phyloP scores from a whole-genome alignment of 1,284 basidiomycete species.

The Apiotrichum montevideense region DNA sequence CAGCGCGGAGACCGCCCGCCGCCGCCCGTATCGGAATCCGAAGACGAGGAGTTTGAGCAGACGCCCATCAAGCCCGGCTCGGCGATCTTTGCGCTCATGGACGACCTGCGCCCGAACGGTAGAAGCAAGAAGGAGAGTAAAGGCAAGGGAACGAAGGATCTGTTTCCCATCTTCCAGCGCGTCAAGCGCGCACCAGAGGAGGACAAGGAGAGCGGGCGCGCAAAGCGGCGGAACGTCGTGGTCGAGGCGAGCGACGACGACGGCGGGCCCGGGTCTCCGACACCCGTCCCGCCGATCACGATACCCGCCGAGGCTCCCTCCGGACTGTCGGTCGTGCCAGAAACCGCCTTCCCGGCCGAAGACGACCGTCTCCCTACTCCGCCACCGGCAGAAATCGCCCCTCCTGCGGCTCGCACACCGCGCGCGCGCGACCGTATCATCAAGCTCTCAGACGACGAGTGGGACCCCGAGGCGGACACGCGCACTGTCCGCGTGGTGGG shows the following conservation, averaged over 20 bases:
- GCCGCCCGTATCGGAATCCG: neutral
- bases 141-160: slow-evolving; percentile 1
- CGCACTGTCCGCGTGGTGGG: slow-evolving; percentile 5
- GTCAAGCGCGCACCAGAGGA: neutral
- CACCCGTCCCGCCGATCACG: neutral
- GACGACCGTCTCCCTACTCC: too few relatives aligned
- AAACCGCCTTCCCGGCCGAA: too few relatives aligned
- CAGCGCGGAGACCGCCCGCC: slow-evolving; percentile 2
- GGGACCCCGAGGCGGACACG: slow-evolving; percentile 26
- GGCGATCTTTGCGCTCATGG: slow-evolving; percentile 7
- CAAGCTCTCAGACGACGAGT: slow-evolving; percentile 33
- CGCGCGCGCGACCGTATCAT: slow-evolving; percentile 13
- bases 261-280: neutral
- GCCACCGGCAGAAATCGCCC: too few relatives aligned
- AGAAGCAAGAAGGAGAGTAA: neutral
- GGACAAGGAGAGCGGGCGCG: neutral
- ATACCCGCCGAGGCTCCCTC: too few relatives aligned
- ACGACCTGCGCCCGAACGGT: neutral
- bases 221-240: neutral
- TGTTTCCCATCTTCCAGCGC: slow-evolving; percentile 14
- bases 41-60: slow-evolving; percentile 13
- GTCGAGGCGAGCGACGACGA: neutral
- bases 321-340: too few relatives aligned
- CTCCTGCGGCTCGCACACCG: neutral
- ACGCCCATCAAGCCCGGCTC: slow-evolving; percentile 12